Conservation (phyloP, 2,329 filamentous ascomycete species). For the Microdochium paspali region DNA sequence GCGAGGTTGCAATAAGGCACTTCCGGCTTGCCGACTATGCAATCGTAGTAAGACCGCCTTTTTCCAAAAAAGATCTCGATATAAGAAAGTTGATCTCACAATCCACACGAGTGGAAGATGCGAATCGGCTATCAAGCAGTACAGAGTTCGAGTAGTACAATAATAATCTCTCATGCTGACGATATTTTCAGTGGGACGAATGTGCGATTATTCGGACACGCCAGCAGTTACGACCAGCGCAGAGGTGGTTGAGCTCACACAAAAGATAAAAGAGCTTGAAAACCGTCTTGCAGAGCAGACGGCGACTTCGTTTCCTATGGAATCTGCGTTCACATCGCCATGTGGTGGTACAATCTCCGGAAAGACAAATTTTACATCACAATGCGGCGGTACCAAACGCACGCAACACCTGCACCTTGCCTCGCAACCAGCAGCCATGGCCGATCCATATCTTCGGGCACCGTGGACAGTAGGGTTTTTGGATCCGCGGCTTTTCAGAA, state of each 20-base stretch:
- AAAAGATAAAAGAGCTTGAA: not conserved
- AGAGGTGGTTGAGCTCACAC: conserved; percentile 1
- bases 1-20: not conserved
- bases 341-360: not conserved
- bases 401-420: not conserved
- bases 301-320: not conserved
- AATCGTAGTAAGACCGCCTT: not conserved
- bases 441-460: not conserved
- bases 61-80: too few relatives aligned
- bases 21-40: not conserved
- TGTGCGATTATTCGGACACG: conserved; percentile 1
- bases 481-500: not conserved
- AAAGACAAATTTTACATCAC: too few relatives aligned
- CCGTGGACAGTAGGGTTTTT: not conserved
- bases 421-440: not conserved
- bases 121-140: too few relatives aligned
- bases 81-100: too few relatives aligned
- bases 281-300: not conserved
- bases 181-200: not conserved
- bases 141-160: too few relatives aligned
- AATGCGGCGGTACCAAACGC: not conserved
- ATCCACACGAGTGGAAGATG: too few relatives aligned
- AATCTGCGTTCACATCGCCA: not conserved
- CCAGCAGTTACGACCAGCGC: not conserved
- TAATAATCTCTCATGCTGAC: too few relatives aligned